A percentile compares a stretch with the other conserved stretches of the same genome.
These are phyloP conservation scores for Suillus ampliporus DNA, from an alignment of 768 basidiomycete genomes.

Conservation along the genomic window DNA sequence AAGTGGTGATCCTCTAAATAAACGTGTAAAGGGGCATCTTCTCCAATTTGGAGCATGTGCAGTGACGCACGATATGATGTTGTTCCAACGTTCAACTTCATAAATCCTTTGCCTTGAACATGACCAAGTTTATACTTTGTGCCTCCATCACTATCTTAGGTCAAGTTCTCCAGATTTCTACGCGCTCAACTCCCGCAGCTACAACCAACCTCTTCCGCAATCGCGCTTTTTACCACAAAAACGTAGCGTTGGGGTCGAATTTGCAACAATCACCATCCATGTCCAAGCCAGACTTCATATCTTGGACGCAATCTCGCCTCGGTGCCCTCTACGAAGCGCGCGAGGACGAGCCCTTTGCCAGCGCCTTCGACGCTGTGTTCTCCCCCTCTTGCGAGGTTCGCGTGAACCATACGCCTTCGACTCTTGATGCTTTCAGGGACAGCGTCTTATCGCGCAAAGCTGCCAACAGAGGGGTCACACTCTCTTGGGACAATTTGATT, in stretches of 20 bases:
- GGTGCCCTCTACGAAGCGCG: slow-evolving; percentile 31
- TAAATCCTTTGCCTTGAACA: too few relatives aligned
- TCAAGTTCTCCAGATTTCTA: slow-evolving; percentile 5
- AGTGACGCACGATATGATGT: too few relatives aligned
- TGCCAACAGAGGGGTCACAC: slow-evolving; percentile 23
- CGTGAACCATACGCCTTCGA: slow-evolving; percentile 33
- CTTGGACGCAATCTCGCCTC: slow-evolving; percentile 39
- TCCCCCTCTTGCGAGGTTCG: slow-evolving; percentile 40
- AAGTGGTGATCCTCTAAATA: too few relatives aligned
- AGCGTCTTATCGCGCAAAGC: slow-evolving; percentile 27
- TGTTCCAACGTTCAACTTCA: too few relatives aligned
- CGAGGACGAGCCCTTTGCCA: slow-evolving; percentile 17
- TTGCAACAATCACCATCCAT: slow-evolving; percentile 6
- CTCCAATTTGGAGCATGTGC: too few relatives aligned
- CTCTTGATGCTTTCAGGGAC: slow-evolving; percentile 34
- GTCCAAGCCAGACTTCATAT: slow-evolving; percentile 11
- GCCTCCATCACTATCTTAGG: background rate
- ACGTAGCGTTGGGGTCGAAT: background rate
- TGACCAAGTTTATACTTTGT: background rate
- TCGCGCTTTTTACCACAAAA: slow-evolving; percentile 4
- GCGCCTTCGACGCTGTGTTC: slow-evolving; percentile 37
- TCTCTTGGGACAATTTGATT: slow-evolving; percentile 44
- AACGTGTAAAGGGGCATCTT: too few relatives aligned
- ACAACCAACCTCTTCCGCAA: slow-evolving; percentile 4
- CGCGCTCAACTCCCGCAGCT: background rate